These are phyloP conservation scores for Claviceps sp. DNA, from an alignment of 2,329 filamentous ascomycete species.

Conservation along the genomic window DNA sequence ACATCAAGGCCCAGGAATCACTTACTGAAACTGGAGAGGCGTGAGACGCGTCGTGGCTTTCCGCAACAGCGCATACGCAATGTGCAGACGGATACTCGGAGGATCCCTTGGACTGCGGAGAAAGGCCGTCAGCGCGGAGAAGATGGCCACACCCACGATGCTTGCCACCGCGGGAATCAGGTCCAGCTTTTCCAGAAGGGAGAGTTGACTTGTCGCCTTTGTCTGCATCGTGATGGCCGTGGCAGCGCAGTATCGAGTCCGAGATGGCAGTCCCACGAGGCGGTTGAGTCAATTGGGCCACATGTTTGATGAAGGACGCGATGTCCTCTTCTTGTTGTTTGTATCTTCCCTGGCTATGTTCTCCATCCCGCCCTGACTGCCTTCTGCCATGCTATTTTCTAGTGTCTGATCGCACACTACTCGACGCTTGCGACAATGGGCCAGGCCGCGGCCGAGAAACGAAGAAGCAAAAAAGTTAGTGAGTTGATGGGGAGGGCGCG, in stretches of 20 bases:
- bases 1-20: too few relatives aligned
- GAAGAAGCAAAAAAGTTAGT: too few relatives aligned
- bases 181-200: conserved; percentile 8
- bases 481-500: too few relatives aligned
- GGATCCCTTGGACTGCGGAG: conserved; percentile 8
- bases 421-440: too few relatives aligned
- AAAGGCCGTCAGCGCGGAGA: conserved; percentile 7
- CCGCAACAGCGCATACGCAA: conserved; percentile 12
- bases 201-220: conserved; percentile 2
- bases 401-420: too few relatives aligned
- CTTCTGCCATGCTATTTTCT: background rate
- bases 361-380: background rate
- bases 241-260: too few relatives aligned
- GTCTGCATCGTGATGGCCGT: background rate
- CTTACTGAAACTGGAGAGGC: conserved; percentile 11
- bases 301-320: too few relatives aligned
- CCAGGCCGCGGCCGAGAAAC: too few relatives aligned
- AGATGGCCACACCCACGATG: conserved; percentile 6
- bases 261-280: background rate
- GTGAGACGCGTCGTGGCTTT: conserved; percentile 8
- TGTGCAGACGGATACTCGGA: conserved; percentile 10
- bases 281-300: background rate
- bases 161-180: conserved; percentile 8
- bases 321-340: background rate
- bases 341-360: background rate